These are phyloP conservation scores for Vitis hybrid DNA, from an alignment of 177 flowering plant genomes.

Conservation along the genomic window DNA sequence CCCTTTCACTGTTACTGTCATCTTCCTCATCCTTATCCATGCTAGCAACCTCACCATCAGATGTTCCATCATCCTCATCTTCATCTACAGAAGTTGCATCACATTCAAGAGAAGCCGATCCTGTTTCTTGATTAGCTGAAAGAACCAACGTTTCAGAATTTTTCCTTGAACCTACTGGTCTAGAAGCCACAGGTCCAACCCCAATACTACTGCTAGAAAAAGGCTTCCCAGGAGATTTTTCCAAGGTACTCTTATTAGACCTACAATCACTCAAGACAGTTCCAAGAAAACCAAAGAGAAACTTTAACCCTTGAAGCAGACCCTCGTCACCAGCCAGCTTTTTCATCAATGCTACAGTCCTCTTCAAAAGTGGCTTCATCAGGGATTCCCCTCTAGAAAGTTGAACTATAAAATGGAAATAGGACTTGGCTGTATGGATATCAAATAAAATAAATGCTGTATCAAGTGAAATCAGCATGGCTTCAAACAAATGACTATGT, in stretches of 20 bases:
- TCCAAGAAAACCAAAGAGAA: slow-evolving; percentile 76
- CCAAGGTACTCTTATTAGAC: slow-evolving; percentile 39
- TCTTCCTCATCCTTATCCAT: slow-evolving; percentile 94
- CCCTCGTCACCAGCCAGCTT: slow-evolving; percentile 66
- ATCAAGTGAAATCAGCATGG: slow-evolving; percentile 69
- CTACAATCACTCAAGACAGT: slow-evolving; percentile 64
- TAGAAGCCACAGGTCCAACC: slow-evolving; percentile 44
- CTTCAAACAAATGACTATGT: slow-evolving; percentile 62
- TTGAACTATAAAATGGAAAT: slow-evolving; percentile 71
- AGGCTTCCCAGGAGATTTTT: slow-evolving; percentile 49
- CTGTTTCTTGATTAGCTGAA: slow-evolving; percentile 68
- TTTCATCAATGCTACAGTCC: slow-evolving; percentile 61
- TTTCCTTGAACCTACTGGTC: slow-evolving; percentile 58
- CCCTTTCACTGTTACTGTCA: slow-evolving; percentile 78
- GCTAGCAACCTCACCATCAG: slow-evolving; percentile 95
- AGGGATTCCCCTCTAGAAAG: slow-evolving; percentile 66
- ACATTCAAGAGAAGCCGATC: slow-evolving; percentile 69
- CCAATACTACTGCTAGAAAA: slow-evolving; percentile 40
- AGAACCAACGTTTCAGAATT: slow-evolving; percentile 60
- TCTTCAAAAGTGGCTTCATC: slow-evolving; percentile 59
- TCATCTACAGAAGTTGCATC: slow-evolving; percentile 95
- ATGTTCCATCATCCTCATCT: slow-evolving; percentile 99
- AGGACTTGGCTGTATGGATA: slow-evolving; percentile 69
- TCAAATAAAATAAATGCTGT: slow-evolving; percentile 72
- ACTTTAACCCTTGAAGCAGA: slow-evolving; percentile 74